Evolutionary conservation across 257 asterid genomes (phyloP), one percentile per base, ranked within the genome.

Genomic region (Fraxinus quadrangulata): DNA sequence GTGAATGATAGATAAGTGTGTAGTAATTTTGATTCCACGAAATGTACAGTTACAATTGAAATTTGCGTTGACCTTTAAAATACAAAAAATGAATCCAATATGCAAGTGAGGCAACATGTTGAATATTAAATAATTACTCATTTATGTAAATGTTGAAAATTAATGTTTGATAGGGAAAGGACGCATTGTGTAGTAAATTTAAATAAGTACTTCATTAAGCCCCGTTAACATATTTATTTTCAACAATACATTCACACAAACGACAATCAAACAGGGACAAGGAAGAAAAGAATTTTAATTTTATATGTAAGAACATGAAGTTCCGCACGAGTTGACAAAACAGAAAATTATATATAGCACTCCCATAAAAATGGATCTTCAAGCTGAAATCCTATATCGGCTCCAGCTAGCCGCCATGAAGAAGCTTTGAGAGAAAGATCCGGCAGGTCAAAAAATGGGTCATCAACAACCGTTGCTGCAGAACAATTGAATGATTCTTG

Each of bases 351-450:
- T 61, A 61, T 23, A 11, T 39, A 72, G 70, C 81, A 82, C 61
- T 84, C 89, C 92, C 87, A 86, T 42, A 31, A 74, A 76, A 73
- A 84, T 3, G 88, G 87, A 75, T 88, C 90, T 61, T 88, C 89
- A 30, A 81, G 83, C 81, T 83, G 82, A 75, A 86, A 84, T 70
- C 88, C 87, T 31, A 72, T 73, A 40, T 88, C 87, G 49, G 84
- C 73, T 76, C 85, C 91, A 71, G 77, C 87, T 82, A 86, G 75
- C 78, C 73, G 83, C 87, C 90, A 82, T 13, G 88, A 71, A 2
- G 87, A 84, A 72, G 79, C 86, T 72, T 80, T 82, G 75, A 86
- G 76, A 63, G 88, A 23, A 63, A 88, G 83, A 81, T 88, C 92
- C 34, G 90, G 89, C 81, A 88, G 71, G 86, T 81, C 86, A n/a